Evolutionary conservation across 2,329 filamentous ascomycete species (phyloP).

Genomic region (Aspergillus terreus): DNA sequence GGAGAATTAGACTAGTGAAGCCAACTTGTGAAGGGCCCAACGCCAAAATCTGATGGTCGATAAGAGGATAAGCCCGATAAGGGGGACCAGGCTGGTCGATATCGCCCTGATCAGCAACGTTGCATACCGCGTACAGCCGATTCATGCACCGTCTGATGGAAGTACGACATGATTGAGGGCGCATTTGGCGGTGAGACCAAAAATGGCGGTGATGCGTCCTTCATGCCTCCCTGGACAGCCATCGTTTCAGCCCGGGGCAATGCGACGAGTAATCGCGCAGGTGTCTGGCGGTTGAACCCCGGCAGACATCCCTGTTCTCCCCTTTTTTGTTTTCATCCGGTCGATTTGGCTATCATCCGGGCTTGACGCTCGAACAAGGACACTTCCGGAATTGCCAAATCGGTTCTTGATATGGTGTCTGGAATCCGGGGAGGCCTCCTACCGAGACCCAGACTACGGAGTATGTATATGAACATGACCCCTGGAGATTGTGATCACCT

Average conservation of each 20-base stretch:
- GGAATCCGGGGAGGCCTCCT: too few species aligned
- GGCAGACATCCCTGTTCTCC: constrained; percentile 3
- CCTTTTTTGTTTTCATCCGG: constrained; percentile 1
- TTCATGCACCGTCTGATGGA: neutral
- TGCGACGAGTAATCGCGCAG: constrained; percentile 7
- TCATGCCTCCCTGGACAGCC: constrained; percentile 7
- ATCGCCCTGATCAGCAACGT: neutral
- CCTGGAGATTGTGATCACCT: neutral
- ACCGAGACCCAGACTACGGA: too few species aligned
- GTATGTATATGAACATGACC: neutral
- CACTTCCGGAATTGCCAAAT: too few species aligned
- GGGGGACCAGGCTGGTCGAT: constrained; percentile 4
- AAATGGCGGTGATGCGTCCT: constrained; percentile 18
- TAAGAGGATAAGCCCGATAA: constrained; percentile 14
- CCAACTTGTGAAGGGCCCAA: constrained; percentile 5
- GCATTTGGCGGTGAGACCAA: constrained; percentile 12
- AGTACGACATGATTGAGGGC: neutral
- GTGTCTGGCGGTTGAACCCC: constrained; percentile 2
- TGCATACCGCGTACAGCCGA: neutral
- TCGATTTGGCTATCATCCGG: too few species aligned
- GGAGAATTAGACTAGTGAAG: constrained; percentile 13
- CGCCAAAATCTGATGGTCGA: constrained; percentile 9
- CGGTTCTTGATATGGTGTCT: too few species aligned
- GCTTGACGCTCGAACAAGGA: too few species aligned
- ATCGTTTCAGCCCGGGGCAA: constrained; percentile 16